These are phyloP conservation scores for Stephanodiscus minutulus DNA, from an alignment of 108 stramenopile genomes.

Conservation along the genomic window DNA sequence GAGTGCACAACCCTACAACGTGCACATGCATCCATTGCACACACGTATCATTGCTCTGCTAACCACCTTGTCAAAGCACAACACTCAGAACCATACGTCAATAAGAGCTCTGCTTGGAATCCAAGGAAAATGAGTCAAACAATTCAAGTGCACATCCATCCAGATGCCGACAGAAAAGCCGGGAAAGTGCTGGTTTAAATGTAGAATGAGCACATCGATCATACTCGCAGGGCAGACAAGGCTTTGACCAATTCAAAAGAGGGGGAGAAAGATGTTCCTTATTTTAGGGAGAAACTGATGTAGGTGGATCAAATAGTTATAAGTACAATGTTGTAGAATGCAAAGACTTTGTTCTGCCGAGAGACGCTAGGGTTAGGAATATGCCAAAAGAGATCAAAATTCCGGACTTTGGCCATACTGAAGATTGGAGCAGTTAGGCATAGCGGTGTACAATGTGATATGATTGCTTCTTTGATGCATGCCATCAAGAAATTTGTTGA, in stretches of 20 bases:
- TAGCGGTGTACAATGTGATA: too few species aligned
- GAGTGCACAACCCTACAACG: too few species aligned
- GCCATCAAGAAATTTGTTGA: neutral
- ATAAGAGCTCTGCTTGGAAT: too few species aligned
- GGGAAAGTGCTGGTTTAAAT: slow-evolving; percentile 52
- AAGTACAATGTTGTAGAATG: slow-evolving; percentile 89
- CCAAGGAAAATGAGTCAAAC: too few species aligned
- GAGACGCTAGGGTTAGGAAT: slow-evolving; percentile 78
- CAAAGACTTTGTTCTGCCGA: slow-evolving; percentile 77
- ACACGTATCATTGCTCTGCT: too few species aligned
- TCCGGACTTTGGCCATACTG: slow-evolving; percentile 84
- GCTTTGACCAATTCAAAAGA: slow-evolving; percentile 6
- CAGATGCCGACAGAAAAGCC: too few species aligned
- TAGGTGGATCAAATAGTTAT: slow-evolving; percentile 59
- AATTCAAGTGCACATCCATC: too few species aligned
- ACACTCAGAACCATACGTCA: too few species aligned
- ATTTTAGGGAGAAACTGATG: slow-evolving; percentile 61
- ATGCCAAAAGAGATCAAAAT: slow-evolving; percentile 94
- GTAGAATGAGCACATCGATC: slow-evolving; percentile 55
- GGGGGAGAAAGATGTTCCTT: slow-evolving; percentile 15
- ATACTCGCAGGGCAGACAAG: slow-evolving; percentile 44
- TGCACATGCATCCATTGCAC: slow-evolving; percentile 87
- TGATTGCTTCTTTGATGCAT: too few species aligned
- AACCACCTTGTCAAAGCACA: too few species aligned
- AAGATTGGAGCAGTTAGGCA: too few species aligned